Evolutionary conservation across 2,329 filamentous ascomycete species (phyloP).

Genomic region (Canariomyces notabilis): DNA sequence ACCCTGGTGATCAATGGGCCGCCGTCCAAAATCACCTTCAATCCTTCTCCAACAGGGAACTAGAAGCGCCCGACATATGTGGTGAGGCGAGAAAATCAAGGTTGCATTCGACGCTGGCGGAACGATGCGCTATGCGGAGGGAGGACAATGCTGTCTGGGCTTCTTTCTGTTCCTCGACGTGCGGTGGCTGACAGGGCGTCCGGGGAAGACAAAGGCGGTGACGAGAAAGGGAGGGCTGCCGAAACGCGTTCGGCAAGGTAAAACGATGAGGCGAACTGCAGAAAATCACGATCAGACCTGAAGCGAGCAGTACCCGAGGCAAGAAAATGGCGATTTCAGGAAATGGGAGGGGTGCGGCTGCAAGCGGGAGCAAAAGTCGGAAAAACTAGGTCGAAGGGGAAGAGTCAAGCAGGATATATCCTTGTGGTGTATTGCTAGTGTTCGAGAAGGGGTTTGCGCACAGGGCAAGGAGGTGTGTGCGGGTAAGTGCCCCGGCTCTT

Average conservation of each 20-base stretch:
- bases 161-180: conserved; percentile 10
- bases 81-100: conserved; percentile 1
- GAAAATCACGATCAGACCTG: conserved; percentile 15
- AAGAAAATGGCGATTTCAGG: conserved; percentile 6
- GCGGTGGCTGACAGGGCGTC: conserved; percentile 13
- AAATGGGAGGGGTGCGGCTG: too few relatives aligned
- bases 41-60: conserved; percentile 26
- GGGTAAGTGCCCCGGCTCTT: conserved; percentile 31
- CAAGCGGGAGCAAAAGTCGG: conserved; percentile 12
- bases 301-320: conserved; percentile 1
- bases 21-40: conserved; percentile 28
- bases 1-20: conserved; percentile 22
- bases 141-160: conserved; percentile 2
- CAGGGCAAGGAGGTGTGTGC: conserved; percentile 17
- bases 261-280: conserved; percentile 15
- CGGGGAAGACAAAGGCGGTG: conserved; percentile 21
- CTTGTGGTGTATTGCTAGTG: conserved; percentile 1
- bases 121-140: background rate
- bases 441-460: conserved; percentile 16
- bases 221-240: conserved; percentile 9
- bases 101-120: background rate
- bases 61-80: conserved; percentile 25
- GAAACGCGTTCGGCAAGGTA: conserved; percentile 6
- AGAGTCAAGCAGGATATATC: conserved; percentile 12
- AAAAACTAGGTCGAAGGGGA: background rate